A percentile compares a stretch with the other conserved stretches of the same genome.
Conservation (phyloP, 2,329 filamentous ascomycete genomes). For the Cadophora malorum region DNA sequence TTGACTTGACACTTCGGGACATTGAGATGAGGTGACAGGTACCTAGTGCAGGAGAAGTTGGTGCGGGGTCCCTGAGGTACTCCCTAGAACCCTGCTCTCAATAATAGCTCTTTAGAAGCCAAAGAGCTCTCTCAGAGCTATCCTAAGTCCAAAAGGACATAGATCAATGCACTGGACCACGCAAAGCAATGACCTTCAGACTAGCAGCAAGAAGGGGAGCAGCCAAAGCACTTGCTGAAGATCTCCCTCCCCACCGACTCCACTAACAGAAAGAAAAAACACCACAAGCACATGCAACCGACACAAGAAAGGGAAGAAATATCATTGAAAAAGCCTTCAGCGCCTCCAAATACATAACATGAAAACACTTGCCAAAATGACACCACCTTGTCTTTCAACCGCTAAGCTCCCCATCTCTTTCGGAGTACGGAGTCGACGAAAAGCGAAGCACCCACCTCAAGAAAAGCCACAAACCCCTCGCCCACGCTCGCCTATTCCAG, state of each 20-base stretch:
- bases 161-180: not conserved
- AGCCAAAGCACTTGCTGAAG: not conserved
- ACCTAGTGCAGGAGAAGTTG: not conserved
- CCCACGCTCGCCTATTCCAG: slow-evolving; percentile 5
- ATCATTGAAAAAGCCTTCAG: not conserved
- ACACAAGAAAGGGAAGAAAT: not conserved
- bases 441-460: not conserved
- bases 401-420: not conserved
- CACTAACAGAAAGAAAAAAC: not conserved
- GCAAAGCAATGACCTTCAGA: not conserved
- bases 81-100: not conserved
- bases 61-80: not conserved
- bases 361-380: not conserved
- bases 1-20: not conserved
- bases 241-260: not conserved
- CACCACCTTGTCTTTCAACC: not conserved
- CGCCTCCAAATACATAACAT: not conserved
- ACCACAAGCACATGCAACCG: not conserved
- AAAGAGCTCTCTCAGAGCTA: not conserved
- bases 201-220: not conserved
- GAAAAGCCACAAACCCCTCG: not conserved
- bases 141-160: not conserved
- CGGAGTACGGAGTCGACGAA: not conserved
- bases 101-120: not conserved
- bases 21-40: not conserved